These are phyloP conservation scores for Puya raimondii DNA, from an alignment of 176 grass and related monocot species.

Conservation along the genomic window DNA sequence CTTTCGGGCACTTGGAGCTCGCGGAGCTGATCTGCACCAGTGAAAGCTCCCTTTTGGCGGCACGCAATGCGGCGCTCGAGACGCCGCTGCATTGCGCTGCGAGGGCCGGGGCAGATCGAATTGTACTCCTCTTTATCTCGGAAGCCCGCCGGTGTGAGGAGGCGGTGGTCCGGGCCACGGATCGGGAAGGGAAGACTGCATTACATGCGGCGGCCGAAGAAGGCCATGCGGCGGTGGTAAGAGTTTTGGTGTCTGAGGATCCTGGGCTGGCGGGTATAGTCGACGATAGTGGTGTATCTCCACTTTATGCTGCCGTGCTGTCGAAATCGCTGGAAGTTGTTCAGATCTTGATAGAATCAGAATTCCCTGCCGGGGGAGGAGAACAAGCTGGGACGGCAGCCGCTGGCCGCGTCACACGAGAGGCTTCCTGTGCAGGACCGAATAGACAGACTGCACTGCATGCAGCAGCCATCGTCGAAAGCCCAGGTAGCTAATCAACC, in stretches of 20 bases:
- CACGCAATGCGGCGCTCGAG: constrained; percentile 1
- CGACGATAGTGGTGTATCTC: constrained; percentile 5
- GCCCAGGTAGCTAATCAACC: constrained; percentile 1
- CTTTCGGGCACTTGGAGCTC: background rate
- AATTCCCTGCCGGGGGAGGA: no score
- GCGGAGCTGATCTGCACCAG: background rate
- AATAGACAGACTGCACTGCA: constrained; percentile 7
- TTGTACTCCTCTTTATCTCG: background rate
- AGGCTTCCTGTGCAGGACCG: background rate
- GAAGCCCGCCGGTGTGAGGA: background rate
- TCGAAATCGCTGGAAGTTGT: background rate
- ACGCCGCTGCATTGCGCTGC: constrained; percentile 25
- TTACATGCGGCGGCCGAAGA: constrained; percentile 13
- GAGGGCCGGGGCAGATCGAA: background rate
- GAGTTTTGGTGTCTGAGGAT: background rate
- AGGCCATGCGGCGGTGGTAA: background rate
- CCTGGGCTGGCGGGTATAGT: background rate
- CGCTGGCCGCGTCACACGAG: no score
- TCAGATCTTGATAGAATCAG: background rate
- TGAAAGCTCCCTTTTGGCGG: background rate
- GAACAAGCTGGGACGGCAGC: no score
- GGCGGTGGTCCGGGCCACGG: background rate
- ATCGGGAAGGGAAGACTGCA: constrained; percentile 5
- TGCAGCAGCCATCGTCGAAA: background rate
- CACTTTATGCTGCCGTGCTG: constrained; percentile 13